A percentile compares a stretch with the other conserved stretches of the same genome.
Conservation (phyloP, 192 early-diverging fungal genomes). For the Coemansia interrupta region DNA sequence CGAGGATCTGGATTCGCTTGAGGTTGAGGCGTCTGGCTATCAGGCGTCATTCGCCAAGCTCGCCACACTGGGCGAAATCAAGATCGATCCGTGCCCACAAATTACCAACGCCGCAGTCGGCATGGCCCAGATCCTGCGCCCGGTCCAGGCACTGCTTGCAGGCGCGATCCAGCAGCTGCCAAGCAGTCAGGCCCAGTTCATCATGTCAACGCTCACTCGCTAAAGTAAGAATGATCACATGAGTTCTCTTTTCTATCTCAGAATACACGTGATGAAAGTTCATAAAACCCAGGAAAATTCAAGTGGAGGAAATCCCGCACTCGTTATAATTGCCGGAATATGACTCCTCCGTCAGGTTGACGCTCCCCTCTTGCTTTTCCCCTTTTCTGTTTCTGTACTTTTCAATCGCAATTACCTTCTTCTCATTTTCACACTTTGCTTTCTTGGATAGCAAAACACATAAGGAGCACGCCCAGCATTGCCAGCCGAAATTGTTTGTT, state of each 20-base stretch:
- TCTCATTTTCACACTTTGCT: background rate
- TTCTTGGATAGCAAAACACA: background rate
- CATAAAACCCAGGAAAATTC: background rate
- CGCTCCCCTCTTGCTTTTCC: background rate
- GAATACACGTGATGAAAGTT: background rate
- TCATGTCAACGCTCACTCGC: constrained; percentile 11
- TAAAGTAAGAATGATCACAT: background rate
- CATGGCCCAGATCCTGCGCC: constrained; percentile 29
- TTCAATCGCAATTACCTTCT: background rate
- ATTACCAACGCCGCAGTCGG: constrained; percentile 39
- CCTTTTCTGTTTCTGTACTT: background rate
- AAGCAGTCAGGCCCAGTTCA: constrained; percentile 10
- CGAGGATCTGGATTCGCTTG: constrained; percentile 63
- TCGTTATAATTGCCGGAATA: background rate
- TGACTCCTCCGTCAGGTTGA: background rate
- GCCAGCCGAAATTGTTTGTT: background rate
- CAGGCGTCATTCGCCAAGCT: constrained; percentile 80
- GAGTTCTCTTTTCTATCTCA: background rate
- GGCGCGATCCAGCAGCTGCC: constrained; percentile 24
- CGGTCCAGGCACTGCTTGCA: constrained; percentile 19
- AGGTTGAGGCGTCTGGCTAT: constrained; percentile 80
- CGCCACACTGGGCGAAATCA: constrained; percentile 62
- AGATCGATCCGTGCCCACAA: constrained; percentile 62
- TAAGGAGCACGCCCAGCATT: background rate
- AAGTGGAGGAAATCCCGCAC: background rate